These are phyloP conservation scores for Isabelozyma heimii DNA, from an alignment of 805 yeast species.

Conservation along the genomic window DNA sequence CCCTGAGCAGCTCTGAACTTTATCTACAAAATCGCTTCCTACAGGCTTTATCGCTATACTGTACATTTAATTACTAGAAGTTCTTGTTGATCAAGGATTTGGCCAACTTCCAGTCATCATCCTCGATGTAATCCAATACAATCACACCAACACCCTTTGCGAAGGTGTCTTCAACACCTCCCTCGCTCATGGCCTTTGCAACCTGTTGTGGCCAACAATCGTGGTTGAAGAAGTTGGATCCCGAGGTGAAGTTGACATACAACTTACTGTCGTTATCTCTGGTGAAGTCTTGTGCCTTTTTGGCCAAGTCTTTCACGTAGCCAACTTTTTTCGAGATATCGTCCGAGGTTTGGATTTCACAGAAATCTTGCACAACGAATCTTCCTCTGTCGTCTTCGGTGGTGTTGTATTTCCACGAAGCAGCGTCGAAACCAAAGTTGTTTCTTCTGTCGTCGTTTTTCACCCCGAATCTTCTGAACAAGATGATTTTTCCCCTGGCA, in stretches of 20 bases:
- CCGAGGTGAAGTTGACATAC: conserved; percentile 71
- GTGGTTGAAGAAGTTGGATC: conserved; percentile 66
- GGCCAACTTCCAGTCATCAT: conserved; percentile 57
- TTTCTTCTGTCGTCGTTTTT: conserved; percentile 38
- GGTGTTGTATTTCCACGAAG: conserved; percentile 65
- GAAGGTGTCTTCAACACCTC: conserved; percentile 46
- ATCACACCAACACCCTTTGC: conserved; percentile 61
- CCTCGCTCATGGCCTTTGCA: conserved; percentile 47
- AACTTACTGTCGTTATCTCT: conserved; percentile 49
- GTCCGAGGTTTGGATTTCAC: conserved; percentile 52
- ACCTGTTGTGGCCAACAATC: conserved; percentile 74
- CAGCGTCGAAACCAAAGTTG: conserved; percentile 66
- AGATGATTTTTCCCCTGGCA: conserved; percentile 61
- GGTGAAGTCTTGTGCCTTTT: conserved; percentile 48
- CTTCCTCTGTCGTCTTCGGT: conserved; percentile 61
- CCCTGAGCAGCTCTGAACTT: too few relatives aligned
- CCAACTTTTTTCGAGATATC: conserved; percentile 57
- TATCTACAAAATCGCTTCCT: too few relatives aligned
- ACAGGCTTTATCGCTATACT: too few relatives aligned
- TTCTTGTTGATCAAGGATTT: conserved; percentile 52
- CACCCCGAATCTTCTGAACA: conserved; percentile 73
- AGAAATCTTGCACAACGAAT: conserved; percentile 70
- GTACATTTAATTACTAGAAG: conserved; percentile 15
- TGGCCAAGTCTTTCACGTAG: conserved; percentile 55
- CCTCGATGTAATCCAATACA: conserved; percentile 66